Evolutionary conservation across 2,329 filamentous ascomycete species (phyloP).

Genomic region (Penicillium sp.): DNA sequence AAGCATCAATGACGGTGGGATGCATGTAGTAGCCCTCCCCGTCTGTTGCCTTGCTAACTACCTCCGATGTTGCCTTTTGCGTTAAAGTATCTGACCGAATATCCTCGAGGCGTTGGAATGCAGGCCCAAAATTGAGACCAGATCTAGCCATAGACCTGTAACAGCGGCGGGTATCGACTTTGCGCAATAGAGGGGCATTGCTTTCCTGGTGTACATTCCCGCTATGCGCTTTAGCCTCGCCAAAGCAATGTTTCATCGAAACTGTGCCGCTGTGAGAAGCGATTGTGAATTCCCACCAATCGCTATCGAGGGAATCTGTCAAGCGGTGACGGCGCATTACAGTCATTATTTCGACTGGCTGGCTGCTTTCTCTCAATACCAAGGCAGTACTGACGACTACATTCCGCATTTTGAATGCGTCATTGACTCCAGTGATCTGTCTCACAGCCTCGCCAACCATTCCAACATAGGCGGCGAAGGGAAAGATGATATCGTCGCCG

Average conservation of each 20-base stretch:
- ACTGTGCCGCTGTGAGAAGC: slow-evolving; percentile 17
- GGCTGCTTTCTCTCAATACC: slow-evolving; percentile 23
- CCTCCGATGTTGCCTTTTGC: slow-evolving; percentile 4
- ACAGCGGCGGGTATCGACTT: slow-evolving; percentile 7
- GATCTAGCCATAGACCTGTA: slow-evolving; percentile 15
- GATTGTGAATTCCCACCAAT: slow-evolving; percentile 31
- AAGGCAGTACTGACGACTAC: not conserved
- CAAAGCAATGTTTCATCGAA: slow-evolving; percentile 29
- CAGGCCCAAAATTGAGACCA: slow-evolving; percentile 17
- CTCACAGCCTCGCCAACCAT: slow-evolving; percentile 26
- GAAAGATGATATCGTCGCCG: slow-evolving; percentile 21
- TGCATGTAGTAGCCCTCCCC: slow-evolving; percentile 18
- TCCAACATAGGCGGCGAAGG: slow-evolving; percentile 25
- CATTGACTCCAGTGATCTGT: not conserved
- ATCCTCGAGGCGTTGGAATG: slow-evolving; percentile 11
- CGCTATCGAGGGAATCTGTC: slow-evolving; percentile 12
- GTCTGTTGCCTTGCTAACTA: slow-evolving; percentile 3
- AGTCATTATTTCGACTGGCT: slow-evolving; percentile 20
- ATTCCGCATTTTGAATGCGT: not conserved
- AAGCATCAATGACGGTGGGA: slow-evolving; percentile 22
- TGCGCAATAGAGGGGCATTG: slow-evolving; percentile 5
- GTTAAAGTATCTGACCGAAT: slow-evolving; percentile 6
- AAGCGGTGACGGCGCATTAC: slow-evolving; percentile 11
- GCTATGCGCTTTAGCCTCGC: slow-evolving; percentile 10
- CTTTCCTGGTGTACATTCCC: not conserved